These are phyloP conservation scores for Naganishia vaughanmartiniae DNA, from an alignment of 768 basidiomycete species.

Conservation along the genomic window DNA sequence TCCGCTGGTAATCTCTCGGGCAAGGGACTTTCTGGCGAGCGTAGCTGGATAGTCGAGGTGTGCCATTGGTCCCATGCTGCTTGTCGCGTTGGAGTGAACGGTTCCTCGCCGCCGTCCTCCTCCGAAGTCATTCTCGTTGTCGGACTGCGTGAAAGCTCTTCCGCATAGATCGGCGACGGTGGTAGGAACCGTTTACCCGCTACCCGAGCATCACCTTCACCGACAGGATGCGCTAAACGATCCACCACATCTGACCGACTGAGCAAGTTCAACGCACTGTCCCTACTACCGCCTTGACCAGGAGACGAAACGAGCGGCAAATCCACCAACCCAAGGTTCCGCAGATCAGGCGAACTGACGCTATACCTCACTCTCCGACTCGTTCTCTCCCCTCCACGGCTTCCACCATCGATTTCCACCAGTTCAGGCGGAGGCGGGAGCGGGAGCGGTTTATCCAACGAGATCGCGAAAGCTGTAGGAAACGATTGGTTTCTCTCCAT, in stretches of 20 bases:
- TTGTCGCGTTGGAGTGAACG: slow-evolving; percentile 5
- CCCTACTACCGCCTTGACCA: neutral
- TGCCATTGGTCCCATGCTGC: slow-evolving; percentile 27
- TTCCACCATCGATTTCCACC: neutral
- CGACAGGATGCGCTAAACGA: neutral
- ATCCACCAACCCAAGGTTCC: neutral
- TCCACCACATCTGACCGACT: neutral
- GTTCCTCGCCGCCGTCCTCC: neutral
- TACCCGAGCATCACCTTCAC: neutral
- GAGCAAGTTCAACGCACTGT: slow-evolving; percentile 12
- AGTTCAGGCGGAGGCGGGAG: slow-evolving; percentile 5
- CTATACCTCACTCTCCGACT: slow-evolving; percentile 5
- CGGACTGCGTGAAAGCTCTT: neutral
- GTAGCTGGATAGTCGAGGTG: neutral
- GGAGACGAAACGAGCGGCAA: neutral
- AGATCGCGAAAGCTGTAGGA: neutral
- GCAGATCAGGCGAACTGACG: slow-evolving; percentile 23
- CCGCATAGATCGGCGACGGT: neutral
- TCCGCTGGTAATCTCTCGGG: slow-evolving; percentile 27
- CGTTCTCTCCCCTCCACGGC: neutral
- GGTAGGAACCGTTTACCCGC: neutral
- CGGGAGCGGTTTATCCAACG: slow-evolving; percentile 8
- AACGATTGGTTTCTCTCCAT: neutral
- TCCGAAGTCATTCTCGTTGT: too few species aligned
- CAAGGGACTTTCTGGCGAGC: neutral